Conservation (phyloP, 805 yeast genomes). For the Starmerella roubikii region DNA sequence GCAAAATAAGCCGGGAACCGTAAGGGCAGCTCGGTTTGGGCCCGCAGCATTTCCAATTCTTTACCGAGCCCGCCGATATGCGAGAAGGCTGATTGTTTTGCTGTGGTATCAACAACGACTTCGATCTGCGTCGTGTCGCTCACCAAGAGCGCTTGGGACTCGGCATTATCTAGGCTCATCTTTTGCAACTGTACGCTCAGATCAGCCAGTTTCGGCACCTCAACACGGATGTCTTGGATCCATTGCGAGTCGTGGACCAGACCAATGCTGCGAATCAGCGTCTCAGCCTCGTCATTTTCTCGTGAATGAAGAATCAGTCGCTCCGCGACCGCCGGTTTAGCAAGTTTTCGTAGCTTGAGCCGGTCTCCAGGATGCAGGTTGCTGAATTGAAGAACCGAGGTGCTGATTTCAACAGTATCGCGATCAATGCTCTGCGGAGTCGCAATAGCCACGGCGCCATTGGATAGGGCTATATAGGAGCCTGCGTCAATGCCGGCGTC, state of each 20-base stretch:
- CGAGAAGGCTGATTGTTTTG: slow-evolving; percentile 27
- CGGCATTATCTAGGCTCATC: slow-evolving; percentile 24
- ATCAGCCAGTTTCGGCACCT: slow-evolving; percentile 38
- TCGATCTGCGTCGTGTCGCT: slow-evolving; percentile 3
- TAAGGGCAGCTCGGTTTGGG: slow-evolving; percentile 68
- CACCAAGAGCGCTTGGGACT: neutral
- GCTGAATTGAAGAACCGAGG: slow-evolving; percentile 29
- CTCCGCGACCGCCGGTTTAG: slow-evolving; percentile 38
- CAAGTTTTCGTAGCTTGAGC: slow-evolving; percentile 33
- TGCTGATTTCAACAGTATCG: slow-evolving; percentile 22
- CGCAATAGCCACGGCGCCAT: slow-evolving; percentile 19
- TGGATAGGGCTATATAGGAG: slow-evolving; percentile 15
- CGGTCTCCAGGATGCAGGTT: slow-evolving; percentile 40
- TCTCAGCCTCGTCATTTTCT: slow-evolving; percentile 14
- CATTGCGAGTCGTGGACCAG: slow-evolving; percentile 26
- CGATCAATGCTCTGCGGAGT: slow-evolving; percentile 22
- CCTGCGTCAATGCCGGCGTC: slow-evolving; percentile 23
- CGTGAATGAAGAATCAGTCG: too few species aligned
- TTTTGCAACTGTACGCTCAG: slow-evolving; percentile 31
- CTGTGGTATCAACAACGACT: neutral
- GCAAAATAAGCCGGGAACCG: slow-evolving; percentile 62
- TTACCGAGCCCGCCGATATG: slow-evolving; percentile 65
- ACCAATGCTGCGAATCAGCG: slow-evolving; percentile 17
- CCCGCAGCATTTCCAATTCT: slow-evolving; percentile 47
- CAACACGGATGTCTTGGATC: slow-evolving; percentile 35